Percentiles rank a stretch among this genome's conserved stretches.
phyloP scores from a whole-genome alignment of 225 moss, liverwort and hornwort species.

The Pseudisothecium myosuroides region DNA sequence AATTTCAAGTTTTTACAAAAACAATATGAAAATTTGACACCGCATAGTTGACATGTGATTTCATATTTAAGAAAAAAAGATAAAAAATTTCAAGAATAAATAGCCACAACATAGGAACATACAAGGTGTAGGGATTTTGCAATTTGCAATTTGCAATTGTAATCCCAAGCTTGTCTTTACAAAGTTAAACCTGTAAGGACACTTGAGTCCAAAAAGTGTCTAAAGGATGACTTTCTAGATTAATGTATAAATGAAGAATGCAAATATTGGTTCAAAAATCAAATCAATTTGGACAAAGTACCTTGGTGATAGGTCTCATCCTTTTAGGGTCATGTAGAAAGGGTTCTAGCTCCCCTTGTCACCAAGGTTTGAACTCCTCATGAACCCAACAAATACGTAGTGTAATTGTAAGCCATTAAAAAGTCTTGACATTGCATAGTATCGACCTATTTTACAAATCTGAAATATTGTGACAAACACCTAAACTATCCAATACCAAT shows the following conservation, averaged over 20 bases:
- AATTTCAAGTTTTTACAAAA: not conserved
- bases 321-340: too few relatives aligned
- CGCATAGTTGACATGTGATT: too few relatives aligned
- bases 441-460: not conserved
- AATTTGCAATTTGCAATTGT: too few relatives aligned
- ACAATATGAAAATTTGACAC: too few relatives aligned
- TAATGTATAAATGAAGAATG: too few relatives aligned
- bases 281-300: not conserved
- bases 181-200: rapidly evolving
- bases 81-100: too few relatives aligned
- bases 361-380: not conserved
- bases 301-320: not conserved
- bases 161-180: too few relatives aligned
- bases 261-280: not conserved
- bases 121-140: rapidly evolving
- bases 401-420: not conserved
- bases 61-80: not conserved
- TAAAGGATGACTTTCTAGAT: not conserved
- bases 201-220: rapidly evolving
- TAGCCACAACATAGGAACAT: not conserved
- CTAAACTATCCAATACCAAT: not conserved
- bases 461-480: not conserved
- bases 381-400: not conserved
- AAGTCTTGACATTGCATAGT: not conserved
- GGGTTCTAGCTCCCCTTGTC: too few relatives aligned